Conservation (phyloP, 108 stramenopile genomes). For the Nitzschia sp. region DNA sequence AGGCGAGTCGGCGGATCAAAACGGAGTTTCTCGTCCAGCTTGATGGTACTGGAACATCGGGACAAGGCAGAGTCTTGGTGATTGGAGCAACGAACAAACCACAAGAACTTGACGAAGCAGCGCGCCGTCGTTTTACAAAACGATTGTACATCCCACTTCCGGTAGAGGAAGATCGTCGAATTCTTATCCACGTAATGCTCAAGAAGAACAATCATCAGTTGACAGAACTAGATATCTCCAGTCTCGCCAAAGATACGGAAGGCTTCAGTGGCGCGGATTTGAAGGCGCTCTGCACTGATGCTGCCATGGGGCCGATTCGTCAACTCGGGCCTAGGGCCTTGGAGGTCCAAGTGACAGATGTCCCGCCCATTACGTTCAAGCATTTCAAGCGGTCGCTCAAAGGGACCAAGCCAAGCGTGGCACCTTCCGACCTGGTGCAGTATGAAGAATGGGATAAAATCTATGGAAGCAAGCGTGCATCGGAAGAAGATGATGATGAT, state of each 20-base stretch:
- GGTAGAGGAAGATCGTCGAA: conserved; percentile 65
- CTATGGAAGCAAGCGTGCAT: conserved; percentile 64
- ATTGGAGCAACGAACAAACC: conserved; percentile 99
- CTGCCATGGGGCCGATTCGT: conserved; percentile 95
- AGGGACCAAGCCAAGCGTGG: conserved; percentile 87
- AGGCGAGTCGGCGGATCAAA: conserved; percentile 93
- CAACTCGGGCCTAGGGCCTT: conserved; percentile 69
- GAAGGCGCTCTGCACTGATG: conserved; percentile 88
- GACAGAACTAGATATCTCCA: conserved; percentile 60
- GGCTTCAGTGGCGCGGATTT: conserved; percentile 96
- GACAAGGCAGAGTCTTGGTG: conserved; percentile 87
- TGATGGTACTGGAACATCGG: conserved; percentile 85
- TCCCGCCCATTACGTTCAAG: conserved; percentile 88
- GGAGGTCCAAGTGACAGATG: conserved; percentile 62
- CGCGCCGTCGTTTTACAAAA: conserved; percentile 91
- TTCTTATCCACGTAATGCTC: conserved; percentile 82
- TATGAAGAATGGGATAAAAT: conserved; percentile 80
- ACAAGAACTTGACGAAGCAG: conserved; percentile 99
- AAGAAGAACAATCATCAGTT: conserved; percentile 80
- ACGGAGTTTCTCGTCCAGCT: conserved; percentile 95
- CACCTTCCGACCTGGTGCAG: conserved; percentile 72
- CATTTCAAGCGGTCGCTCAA: conserved; percentile 86
- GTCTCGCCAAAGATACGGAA: conserved; percentile 75
- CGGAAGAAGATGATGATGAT: conserved; percentile 49
- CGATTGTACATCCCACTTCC: conserved; percentile 97